Base-by-base conservation (phyloP, 495 filamentous ascomycete species). In the Penicillium atrosanguineum region DNA sequence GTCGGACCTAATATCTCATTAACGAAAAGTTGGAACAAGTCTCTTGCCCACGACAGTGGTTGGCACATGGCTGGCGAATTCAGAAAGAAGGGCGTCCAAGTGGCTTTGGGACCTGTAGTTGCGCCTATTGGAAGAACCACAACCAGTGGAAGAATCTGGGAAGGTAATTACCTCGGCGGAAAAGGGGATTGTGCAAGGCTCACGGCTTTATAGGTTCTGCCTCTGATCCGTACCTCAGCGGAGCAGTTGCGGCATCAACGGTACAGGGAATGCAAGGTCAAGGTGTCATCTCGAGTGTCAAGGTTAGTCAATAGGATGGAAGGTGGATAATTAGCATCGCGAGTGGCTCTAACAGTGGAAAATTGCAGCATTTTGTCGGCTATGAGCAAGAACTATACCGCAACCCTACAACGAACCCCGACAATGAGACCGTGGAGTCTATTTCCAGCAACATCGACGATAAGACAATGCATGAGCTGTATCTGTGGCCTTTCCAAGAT, bases 101-200 rank as follows among this genome's bases (percentile, higher is more conserved):
- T 86, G 2, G 65, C 72, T n/a, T 74, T 87, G 0, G 83, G 80
- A 0, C 84, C 83, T 16, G 83, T 88, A 8, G 79, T 83, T 63
- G 85, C 85, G 11, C 84, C 84, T n/a, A 61, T 87, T 9, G 89
- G 89, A n/a, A 69, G 86, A 29, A 75, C 84, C 58, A 83, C 84
- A 1, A 80, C 78, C 6, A 86, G 87, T 28, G 89, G 89, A 4
- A 64, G 89, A 28, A 91, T 89, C 57, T 92, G 88, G 87, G 89
- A 91, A 68, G 85, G 62, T 59, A 23, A 23, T 55, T 59, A 16
- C n/a, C n/a, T n/a, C n/a, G n/a, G n/a, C n/a, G n/a, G n/a, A n/a
- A n/a, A n/a, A n/a, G n/a, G n/a, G n/a, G n/a, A n/a, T n/a, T n/a
- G n/a, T n/a, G n/a, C n/a, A n/a, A n/a, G n/a, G n/a, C 19, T 20